These are phyloP conservation scores for Casuarina glauca DNA, from an alignment of 306 rosid genomes.

Conservation along the genomic window DNA sequence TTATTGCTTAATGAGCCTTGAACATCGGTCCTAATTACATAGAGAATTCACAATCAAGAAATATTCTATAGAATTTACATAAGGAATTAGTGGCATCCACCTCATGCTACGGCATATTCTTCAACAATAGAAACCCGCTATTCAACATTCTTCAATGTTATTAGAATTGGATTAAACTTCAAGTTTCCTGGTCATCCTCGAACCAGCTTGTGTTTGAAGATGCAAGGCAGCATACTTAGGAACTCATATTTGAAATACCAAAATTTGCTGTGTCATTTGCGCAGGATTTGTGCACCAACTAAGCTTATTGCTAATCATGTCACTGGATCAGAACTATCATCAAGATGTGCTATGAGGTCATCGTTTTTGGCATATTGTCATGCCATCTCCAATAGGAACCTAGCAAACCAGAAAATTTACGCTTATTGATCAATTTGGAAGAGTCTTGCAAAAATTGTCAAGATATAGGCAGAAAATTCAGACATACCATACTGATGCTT, in stretches of 20 bases:
- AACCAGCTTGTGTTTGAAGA: neutral
- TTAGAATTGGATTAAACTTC: neutral
- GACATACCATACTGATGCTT: slow-evolving; percentile 77
- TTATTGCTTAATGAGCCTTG: neutral
- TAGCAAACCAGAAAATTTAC: slow-evolving; percentile 33
- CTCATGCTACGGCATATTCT: too few relatives aligned
- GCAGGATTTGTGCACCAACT: neutral
- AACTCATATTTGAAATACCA: neutral
- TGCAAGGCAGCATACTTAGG: too few relatives aligned
- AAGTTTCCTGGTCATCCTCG: neutral
- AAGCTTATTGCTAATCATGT: neutral
- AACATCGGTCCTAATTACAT: too few relatives aligned
- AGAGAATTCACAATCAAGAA: too few relatives aligned
- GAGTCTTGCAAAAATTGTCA: slow-evolving; percentile 12
- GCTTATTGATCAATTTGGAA: slow-evolving; percentile 14
- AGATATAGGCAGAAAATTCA: slow-evolving; percentile 2
- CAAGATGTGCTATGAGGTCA: slow-evolving; percentile 20
- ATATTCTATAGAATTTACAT: too few relatives aligned
- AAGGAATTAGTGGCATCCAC: too few relatives aligned
- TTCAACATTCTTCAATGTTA: too few relatives aligned
- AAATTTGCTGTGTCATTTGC: neutral
- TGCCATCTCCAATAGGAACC: slow-evolving; percentile 99
- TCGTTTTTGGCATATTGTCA: slow-evolving; percentile 79
- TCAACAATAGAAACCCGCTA: too few relatives aligned
- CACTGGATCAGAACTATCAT: neutral